Evolutionary conservation across 768 basidiomycete species (phyloP), one percentile per base, ranked within the genome.

Genomic region (Xerocomellus chrysenteron): DNA sequence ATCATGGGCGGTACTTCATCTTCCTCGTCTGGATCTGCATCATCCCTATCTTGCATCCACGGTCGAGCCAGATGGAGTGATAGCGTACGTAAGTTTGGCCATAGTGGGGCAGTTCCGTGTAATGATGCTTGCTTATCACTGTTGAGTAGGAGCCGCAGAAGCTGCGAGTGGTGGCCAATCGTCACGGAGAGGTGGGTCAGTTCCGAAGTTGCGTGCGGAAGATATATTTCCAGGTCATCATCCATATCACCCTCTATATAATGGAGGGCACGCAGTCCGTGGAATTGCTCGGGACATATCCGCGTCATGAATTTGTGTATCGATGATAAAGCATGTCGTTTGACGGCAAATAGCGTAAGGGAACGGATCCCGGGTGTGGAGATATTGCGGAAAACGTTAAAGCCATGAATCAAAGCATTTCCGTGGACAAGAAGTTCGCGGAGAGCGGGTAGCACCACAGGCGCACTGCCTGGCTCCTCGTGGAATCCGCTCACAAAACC

Each of bases 261-360:
- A 59, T 71, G 64, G 43, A 73, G 67, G 16, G 63, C 65, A 41
- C 51, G 63, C 24, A 75, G 56, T 45, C 70, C 66, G 40, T 66
- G 70, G 50, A 71, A 71, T 47, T 73, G 71, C 47, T 71, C 71
- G 4, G 72, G 70, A 55, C 64, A 72, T 60, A 54, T 71, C 56
- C 70, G 70, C 32, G 70, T 66, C 66, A 71, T 71, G 58, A 73
- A 73, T 40, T 64, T 73, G 61, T 73, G 71, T 64, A 71, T 71
- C 14, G 71, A 68, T 47, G 70, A 70, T 26, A 73, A 52, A 37
- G 64, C 58, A 45, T 65, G 64, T 56, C 61, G 67, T 37, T 62
- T 69, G 54, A 71, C 65, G 50, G 57, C 61, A 61, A 56, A 56
- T 47, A 71, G 50, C 7, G 64, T 64, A 30, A 71, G 58, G 13